Evolutionary conservation across 2,329 filamentous ascomycete genomes (phyloP).

Genomic region (Dryadomyces quercivorus): DNA sequence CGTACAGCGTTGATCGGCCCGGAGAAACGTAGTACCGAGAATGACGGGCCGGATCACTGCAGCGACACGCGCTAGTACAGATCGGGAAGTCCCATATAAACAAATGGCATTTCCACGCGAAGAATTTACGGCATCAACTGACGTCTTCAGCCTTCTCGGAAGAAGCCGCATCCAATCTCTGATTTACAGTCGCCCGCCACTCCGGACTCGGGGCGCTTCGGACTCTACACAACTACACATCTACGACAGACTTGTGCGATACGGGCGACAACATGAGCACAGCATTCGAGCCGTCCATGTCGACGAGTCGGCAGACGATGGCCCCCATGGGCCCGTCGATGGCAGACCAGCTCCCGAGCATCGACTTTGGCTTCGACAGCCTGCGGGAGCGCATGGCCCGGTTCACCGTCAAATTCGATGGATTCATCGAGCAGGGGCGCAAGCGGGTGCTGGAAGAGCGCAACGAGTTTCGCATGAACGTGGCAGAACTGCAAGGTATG

Average conservation of each 20-base stretch:
- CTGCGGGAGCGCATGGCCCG: conserved; percentile 88
- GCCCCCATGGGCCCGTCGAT: conserved; percentile 51
- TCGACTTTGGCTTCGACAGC: conserved; percentile 94
- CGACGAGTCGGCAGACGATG: conserved; percentile 49
- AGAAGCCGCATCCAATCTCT: too few species aligned
- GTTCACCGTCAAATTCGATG: conserved; percentile 83
- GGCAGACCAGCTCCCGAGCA: conserved; percentile 64
- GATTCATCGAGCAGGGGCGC: conserved; percentile 83
- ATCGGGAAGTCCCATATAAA: conserved; percentile 5
- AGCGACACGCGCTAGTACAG: conserved; percentile 9
- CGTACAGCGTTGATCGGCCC: neutral
- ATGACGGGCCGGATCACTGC: conserved; percentile 4
- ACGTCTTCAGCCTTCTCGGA: neutral
- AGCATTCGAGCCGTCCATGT: conserved; percentile 58
- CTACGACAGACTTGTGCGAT: neutral
- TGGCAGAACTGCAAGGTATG: conserved; percentile 80
- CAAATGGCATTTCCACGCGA: neutral
- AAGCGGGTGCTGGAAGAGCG: conserved; percentile 85
- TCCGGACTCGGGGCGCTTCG: too few species aligned
- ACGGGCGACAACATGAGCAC: conserved; percentile 32
- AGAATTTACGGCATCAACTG: neutral
- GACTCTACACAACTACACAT: neutral
- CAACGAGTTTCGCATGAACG: conserved; percentile 83
- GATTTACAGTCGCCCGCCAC: too few species aligned
- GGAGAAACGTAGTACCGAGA: conserved; percentile 1